Conservation (phyloP, 1,139 yeast genomes). For the Scheffersomyces segobiensis region DNA sequence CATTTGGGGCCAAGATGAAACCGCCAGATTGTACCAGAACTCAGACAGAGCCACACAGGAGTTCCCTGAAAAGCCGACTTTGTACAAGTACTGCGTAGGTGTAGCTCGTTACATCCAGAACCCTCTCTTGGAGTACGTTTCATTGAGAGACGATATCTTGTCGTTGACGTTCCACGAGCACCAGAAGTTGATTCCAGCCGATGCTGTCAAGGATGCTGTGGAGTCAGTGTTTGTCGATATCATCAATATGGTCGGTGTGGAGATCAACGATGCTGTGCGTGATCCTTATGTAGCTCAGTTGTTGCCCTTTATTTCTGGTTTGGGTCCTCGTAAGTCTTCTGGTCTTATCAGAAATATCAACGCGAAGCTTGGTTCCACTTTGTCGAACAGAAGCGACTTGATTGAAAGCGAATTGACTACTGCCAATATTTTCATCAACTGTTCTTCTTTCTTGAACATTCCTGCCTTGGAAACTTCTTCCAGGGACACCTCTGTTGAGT, state of each 20-base stretch:
- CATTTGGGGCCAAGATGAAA: conserved; percentile 89
- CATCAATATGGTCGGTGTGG: conserved; percentile 89
- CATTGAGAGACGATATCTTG: conserved; percentile 70
- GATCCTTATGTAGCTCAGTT: conserved; percentile 69
- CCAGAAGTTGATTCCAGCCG: conserved; percentile 71
- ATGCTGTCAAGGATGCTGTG: conserved; percentile 62
- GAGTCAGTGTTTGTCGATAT: conserved; percentile 88
- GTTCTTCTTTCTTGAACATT: conserved; percentile 85
- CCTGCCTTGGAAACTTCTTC: conserved; percentile 61
- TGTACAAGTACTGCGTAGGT: conserved; percentile 85
- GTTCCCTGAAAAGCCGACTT: conserved; percentile 82
- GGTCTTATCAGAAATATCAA: conserved; percentile 84
- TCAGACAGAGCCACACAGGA: conserved; percentile 76
- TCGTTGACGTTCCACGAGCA: conserved; percentile 74
- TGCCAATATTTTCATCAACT: conserved; percentile 81
- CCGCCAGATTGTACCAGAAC: conserved; percentile 84
- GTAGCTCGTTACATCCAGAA: conserved; percentile 89
- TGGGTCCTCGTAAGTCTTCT: conserved; percentile 94
- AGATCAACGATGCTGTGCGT: conserved; percentile 84
- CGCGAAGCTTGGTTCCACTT: conserved; percentile 63
- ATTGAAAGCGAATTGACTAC: conserved; percentile 79
- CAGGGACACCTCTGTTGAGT: conserved; percentile 66
- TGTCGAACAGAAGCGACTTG: conserved; percentile 71
- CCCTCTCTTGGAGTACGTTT: conserved; percentile 85
- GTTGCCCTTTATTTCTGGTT: conserved; percentile 80